These are phyloP conservation scores for Chlorella sp. DNA, from an alignment of 139 green algal genomes.

Conservation along the genomic window DNA sequence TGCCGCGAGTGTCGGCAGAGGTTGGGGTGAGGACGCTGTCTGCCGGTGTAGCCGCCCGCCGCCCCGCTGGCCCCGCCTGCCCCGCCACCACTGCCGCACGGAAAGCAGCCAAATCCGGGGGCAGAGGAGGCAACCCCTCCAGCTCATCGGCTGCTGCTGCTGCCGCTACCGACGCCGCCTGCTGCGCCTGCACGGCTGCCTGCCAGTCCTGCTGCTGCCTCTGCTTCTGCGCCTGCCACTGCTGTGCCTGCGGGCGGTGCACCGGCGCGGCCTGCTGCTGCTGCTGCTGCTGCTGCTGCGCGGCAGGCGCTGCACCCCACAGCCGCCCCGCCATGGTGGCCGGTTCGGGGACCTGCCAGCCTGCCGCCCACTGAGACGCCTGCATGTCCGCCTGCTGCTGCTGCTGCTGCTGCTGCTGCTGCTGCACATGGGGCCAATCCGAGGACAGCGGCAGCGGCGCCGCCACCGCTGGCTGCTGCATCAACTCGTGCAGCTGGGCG, in stretches of 20 bases:
- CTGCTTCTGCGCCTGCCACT: neutral
- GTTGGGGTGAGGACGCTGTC: slow-evolving; percentile 25
- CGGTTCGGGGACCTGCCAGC: neutral
- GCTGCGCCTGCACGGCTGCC: neutral
- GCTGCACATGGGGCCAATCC: neutral
- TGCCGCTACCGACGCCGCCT: neutral
- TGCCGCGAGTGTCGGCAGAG: slow-evolving; percentile 23
- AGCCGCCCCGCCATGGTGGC: neutral
- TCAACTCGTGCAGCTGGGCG: neutral
- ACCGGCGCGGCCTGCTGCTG: neutral
- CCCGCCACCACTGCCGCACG: neutral
- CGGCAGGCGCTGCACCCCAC: neutral
- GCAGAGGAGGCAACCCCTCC: neutral
- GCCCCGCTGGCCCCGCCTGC: neutral
- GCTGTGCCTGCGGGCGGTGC: neutral
- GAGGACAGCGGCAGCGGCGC: neutral
- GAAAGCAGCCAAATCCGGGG: neutral
- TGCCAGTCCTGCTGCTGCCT: neutral
- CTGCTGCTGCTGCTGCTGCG: neutral
- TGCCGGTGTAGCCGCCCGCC: neutral
- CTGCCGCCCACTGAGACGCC: neutral
- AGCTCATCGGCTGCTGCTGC: neutral
- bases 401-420: slow-evolving; percentile 3
- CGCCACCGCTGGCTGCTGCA: neutral
- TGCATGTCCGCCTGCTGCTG: neutral